Evolutionary conservation across 1,284 basidiomycete species (phyloP).

Genomic region (Sporisorium scitamineum): DNA sequence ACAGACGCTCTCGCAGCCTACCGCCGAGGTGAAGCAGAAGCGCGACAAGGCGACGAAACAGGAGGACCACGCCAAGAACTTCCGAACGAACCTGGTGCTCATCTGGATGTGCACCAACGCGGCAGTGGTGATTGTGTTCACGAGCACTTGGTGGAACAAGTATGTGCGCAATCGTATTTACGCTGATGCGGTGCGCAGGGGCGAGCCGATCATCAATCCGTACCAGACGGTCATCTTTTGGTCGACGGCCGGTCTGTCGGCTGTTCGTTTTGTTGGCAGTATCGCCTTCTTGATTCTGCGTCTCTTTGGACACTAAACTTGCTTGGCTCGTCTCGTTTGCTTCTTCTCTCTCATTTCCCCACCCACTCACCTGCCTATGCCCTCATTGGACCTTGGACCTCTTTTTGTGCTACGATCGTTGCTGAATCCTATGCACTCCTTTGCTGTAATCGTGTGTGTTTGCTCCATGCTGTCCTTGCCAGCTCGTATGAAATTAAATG

Average conservation of each 20-base stretch:
- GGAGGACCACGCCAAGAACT: slow-evolving; percentile 73
- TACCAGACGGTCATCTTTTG: slow-evolving; percentile 52
- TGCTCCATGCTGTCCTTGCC: neutral
- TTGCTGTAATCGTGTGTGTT: neutral
- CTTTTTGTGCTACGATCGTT: neutral
- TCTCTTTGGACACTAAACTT: slow-evolving; percentile 45
- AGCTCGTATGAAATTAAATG: neutral
- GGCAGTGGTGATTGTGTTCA: slow-evolving; percentile 58
- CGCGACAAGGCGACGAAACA: slow-evolving; percentile 60
- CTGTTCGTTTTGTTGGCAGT: slow-evolving; percentile 50
- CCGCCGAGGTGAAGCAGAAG: slow-evolving; percentile 36
- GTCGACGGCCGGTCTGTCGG: slow-evolving; percentile 51
- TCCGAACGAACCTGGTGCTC: slow-evolving; percentile 91
- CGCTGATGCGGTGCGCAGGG: slow-evolving; percentile 18
- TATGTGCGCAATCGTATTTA: slow-evolving; percentile 45
- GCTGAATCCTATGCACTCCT: neutral
- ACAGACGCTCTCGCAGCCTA: slow-evolving; percentile 56
- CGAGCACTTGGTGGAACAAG: slow-evolving; percentile 48
- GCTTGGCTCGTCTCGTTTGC: neutral
- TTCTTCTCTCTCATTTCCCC: neutral
- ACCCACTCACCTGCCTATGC: no score
- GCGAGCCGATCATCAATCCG: slow-evolving; percentile 45
- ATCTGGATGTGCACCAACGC: slow-evolving; percentile 75
- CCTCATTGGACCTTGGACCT: neutral
- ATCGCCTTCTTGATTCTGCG: slow-evolving; percentile 48